Conservation (phyloP, 2,329 filamentous ascomycete genomes). For the Triangularia verruculosa region DNA sequence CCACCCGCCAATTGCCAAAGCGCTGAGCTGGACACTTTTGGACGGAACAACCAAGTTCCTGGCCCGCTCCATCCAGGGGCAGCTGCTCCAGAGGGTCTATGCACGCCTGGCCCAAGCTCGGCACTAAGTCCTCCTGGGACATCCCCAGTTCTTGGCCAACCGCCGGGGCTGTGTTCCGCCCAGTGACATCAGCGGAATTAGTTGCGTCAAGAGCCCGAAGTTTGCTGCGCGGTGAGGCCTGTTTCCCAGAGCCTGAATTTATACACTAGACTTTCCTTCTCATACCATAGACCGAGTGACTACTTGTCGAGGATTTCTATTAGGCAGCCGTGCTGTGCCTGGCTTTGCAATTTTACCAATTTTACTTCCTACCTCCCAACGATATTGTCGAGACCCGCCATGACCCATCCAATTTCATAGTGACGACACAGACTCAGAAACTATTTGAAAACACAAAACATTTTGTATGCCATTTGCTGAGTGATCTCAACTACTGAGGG, state of each 20-base stretch:
- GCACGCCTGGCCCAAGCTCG: conserved; percentile 14
- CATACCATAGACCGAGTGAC: not conserved
- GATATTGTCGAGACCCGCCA: not conserved
- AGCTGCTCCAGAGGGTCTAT: not conserved
- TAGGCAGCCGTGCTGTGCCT: not conserved
- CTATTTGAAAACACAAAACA: not conserved
- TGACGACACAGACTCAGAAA: not conserved
- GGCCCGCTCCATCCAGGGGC: conserved; percentile 9
- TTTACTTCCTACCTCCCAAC: not conserved
- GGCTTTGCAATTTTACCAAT: not conserved
- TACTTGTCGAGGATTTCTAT: not conserved
- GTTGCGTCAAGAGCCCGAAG: conserved; percentile 7
- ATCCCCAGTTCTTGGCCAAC: not conserved
- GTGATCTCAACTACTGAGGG: not conserved
- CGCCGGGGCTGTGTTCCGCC: conserved; percentile 1
- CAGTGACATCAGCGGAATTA: conserved; percentile 9
- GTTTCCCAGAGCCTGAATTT: not conserved
- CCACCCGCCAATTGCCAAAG: conserved; percentile 12
- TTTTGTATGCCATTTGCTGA: not conserved
- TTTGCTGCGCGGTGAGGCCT: conserved; percentile 1
- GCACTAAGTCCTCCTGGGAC: not conserved
- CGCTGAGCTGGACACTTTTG: conserved; percentile 19
- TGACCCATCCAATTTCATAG: conserved; percentile 1
- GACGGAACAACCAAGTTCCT: conserved; percentile 25
- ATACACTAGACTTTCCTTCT: not conserved